Base-by-base conservation (phyloP, 306 rosid genomes). In the Inga laurina region DNA sequence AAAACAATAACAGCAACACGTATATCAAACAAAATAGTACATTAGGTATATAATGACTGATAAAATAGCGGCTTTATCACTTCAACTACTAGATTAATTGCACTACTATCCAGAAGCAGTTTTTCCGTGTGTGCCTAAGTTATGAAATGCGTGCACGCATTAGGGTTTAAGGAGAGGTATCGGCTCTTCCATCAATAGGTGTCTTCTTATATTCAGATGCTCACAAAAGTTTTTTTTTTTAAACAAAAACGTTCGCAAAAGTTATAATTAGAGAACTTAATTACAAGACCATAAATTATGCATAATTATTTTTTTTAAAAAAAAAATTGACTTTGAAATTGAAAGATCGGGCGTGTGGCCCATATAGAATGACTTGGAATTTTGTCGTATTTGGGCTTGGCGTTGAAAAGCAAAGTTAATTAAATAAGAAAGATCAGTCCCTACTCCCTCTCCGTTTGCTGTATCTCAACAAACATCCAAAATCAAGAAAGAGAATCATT, bases 121-220 rank as follows among this genome's bases (percentile, higher is more conserved):
- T 56, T n/a, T 30, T 72, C 3, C 78, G 73, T 72, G 59, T 69
- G 61, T 15, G 59, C 57, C 74, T 54, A 32, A 16, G 13, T 22
- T 70, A 72, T 67, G 21, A 22, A 24, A 75, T 71, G 66, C 85
- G 79, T 81, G 77, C 88, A 84, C 83, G 82, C 83, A 52, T 86
- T 78, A 5, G 35, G 16, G 34, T 59, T 59, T 1, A 22, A 21
- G 62, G 62, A 56, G 62, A 56, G 24, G 22, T 44, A 44, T 52
- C 57, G 9, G 22, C 18, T 52, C 22, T 52, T 52, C 18, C 18
- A 52, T 18, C 59, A 52, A 1, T 52, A 52, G 10, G 59, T 1
- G 59, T 52, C 59, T 52, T 52, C 22, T 52, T 52, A 45, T 8
- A 8, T 45, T 11, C 13, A 8, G 3, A 10, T 13, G 49, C 10